A percentile compares a stretch with the other conserved stretches of the same genome.
Conservation (phyloP, 805 yeast genomes). For the Yarrowia deformans region DNA sequence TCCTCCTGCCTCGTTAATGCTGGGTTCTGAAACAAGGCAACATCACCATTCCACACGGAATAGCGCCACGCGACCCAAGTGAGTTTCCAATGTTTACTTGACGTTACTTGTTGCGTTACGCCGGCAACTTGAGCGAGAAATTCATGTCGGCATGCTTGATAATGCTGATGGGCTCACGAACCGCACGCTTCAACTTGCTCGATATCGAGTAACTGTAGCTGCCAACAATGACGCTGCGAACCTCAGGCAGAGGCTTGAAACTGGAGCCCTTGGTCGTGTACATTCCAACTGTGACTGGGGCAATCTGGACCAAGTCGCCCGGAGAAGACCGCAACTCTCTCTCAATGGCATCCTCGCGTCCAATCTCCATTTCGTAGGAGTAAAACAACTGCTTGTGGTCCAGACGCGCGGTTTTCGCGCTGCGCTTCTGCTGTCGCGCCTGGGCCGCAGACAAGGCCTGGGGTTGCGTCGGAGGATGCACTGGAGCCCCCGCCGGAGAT, state of each 20-base stretch:
- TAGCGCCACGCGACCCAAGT: slow-evolving; percentile 31
- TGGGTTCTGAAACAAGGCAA: background rate
- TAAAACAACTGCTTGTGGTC: slow-evolving; percentile 34
- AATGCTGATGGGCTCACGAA: slow-evolving; percentile 35
- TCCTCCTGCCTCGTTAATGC: slow-evolving; percentile 23
- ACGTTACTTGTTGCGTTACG: background rate
- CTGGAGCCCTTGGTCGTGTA: slow-evolving; percentile 35
- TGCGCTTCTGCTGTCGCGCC: slow-evolving; percentile 30
- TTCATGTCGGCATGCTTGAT: slow-evolving; percentile 35
- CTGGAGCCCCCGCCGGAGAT: slow-evolving; percentile 15
- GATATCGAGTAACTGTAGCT: slow-evolving; percentile 27
- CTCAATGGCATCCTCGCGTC: slow-evolving; percentile 32
- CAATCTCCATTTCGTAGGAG: slow-evolving; percentile 37
- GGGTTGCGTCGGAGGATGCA: slow-evolving; percentile 24
- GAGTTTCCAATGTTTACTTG: slow-evolving; percentile 12
- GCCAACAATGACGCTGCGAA: slow-evolving; percentile 34
- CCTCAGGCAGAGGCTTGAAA: slow-evolving; percentile 35
- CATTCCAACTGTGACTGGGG: slow-evolving; percentile 30
- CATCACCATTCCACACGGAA: slow-evolving; percentile 13
- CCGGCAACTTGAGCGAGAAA: slow-evolving; percentile 25
- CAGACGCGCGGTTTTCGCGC: slow-evolving; percentile 31
- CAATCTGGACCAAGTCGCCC: slow-evolving; percentile 21
- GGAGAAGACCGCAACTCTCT: slow-evolving; percentile 10
- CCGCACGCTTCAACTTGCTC: slow-evolving; percentile 21
- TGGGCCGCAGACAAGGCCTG: slow-evolving; percentile 12